phyloP scores from a whole-genome alignment of 306 rosid genomes.

The Alnus glutinosa region DNA sequence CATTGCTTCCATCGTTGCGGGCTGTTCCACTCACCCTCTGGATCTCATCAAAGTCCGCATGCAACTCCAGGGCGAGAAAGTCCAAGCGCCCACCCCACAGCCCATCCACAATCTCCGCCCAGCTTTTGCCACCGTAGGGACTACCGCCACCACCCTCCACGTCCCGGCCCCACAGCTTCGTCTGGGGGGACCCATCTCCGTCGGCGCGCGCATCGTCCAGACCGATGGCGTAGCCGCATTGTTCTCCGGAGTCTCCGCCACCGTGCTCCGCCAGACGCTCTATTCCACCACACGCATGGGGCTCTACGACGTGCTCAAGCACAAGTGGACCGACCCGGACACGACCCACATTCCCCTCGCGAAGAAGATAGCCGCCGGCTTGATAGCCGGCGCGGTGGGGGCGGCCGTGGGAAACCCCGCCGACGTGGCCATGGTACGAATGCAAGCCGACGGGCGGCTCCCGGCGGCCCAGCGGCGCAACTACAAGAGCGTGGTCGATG shows the following conservation, averaged over 20 bases:
- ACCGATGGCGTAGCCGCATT: conserved; percentile 59
- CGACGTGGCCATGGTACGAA: conserved; percentile 87
- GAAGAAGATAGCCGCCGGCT: conserved; percentile 56
- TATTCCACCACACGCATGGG: conserved; percentile 90
- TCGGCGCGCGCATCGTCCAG: conserved; percentile 46
- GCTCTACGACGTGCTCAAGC: conserved; percentile 70
- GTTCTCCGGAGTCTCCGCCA: conserved; percentile 77
- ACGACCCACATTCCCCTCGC: conserved; percentile 42
- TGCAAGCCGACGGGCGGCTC: conserved; percentile 92
- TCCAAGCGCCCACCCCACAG: conserved; percentile 32
- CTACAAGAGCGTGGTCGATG: conserved; percentile 70
- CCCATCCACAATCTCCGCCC: conserved; percentile 49
- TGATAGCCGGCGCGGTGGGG: conserved; percentile 72
- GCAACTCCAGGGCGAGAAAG: conserved; percentile 73
- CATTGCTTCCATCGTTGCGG: conserved; percentile 63
- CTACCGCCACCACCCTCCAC: conserved; percentile 9
- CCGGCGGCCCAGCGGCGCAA: conserved; percentile 63
- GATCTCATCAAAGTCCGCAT: conserved; percentile 88
- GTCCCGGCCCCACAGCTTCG: background rate
- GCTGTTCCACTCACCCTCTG: conserved; percentile 57
- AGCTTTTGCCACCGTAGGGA: conserved; percentile 38
- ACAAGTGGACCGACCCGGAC: conserved; percentile 60
- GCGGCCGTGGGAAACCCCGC: conserved; percentile 89
- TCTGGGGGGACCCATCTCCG: conserved; percentile 48
- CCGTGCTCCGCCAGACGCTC: conserved; percentile 75